These are phyloP conservation scores for Conticribra guillardii DNA, from an alignment of 108 stramenopile genomes.

Conservation along the genomic window DNA sequence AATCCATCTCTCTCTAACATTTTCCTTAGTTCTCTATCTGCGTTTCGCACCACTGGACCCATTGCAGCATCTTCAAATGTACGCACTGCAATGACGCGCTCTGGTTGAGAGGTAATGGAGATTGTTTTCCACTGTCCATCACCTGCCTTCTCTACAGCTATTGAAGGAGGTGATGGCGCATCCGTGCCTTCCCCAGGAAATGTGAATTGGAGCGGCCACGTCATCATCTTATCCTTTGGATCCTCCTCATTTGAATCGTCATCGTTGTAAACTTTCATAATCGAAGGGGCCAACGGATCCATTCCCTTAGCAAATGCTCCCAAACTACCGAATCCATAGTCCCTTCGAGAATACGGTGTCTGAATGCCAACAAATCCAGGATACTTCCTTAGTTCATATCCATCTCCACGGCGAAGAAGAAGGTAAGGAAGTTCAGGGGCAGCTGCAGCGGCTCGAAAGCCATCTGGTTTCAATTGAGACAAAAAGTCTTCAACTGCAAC, in stretches of 20 bases:
- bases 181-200: conserved; percentile 53
- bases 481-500: conserved; percentile 80
- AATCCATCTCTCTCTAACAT: conserved; percentile 72
- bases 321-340: conserved; percentile 81
- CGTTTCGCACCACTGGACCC: conserved; percentile 78
- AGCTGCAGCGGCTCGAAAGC: conserved; percentile 61
- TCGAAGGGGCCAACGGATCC: conserved; percentile 78
- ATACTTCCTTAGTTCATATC: conserved; percentile 85
- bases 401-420: conserved; percentile 78
- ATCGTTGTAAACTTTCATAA: conserved; percentile 73
- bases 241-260: conserved; percentile 31
- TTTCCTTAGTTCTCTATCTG: conserved; percentile 60
- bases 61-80: conserved; percentile 80
- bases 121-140: conserved; percentile 58
- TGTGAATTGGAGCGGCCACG: conserved; percentile 82
- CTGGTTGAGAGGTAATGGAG: conserved; percentile 46
- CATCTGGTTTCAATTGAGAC: conserved; percentile 72
- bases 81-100: conserved; percentile 74
- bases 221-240: conserved; percentile 72
- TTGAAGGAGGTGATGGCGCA: conserved; percentile 45
- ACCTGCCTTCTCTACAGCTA: conserved; percentile 54
- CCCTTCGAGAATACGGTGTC: conserved; percentile 72
- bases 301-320: conserved; percentile 76
- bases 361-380: conserved; percentile 63
- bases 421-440: conserved; percentile 84